A percentile compares a stretch with the other conserved stretches of the same genome.
Conservation (phyloP, 352 stramenopile species). For the Globisporangium radiosum region DNA sequence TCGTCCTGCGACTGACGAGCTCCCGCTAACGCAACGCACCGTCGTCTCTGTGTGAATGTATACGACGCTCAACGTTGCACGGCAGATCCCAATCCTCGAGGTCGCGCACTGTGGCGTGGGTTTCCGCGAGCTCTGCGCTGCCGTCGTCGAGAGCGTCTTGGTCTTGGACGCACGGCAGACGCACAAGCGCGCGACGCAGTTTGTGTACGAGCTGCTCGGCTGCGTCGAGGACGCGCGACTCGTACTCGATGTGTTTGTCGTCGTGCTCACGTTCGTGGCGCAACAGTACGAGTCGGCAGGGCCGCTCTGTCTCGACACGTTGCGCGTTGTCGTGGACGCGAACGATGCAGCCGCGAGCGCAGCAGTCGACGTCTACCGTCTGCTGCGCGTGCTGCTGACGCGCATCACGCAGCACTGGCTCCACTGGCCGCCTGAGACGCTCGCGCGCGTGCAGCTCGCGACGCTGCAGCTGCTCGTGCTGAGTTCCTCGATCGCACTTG, state of each 20-base stretch:
- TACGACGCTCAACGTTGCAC: neutral
- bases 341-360: constrained; percentile 6
- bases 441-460: constrained; percentile 31
- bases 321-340: constrained; percentile 8
- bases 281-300: constrained; percentile 13
- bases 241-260: constrained; percentile 46
- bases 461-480: constrained; percentile 42
- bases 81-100: constrained; percentile 44
- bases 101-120: constrained; percentile 36
- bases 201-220: constrained; percentile 35
- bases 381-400: constrained; percentile 31
- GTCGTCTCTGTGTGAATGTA: neutral
- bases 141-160: constrained; percentile 30
- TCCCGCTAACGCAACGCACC: too few species aligned
- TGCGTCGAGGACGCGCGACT: constrained; percentile 38
- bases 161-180: constrained; percentile 8
- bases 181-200: constrained; percentile 14
- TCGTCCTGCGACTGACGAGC: too few species aligned
- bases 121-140: constrained; percentile 25
- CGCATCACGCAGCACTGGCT: constrained; percentile 43
- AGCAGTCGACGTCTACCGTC: constrained; percentile 32
- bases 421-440: constrained; percentile 36
- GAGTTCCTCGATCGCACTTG: constrained; percentile 21
- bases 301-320: constrained; percentile 20
- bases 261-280: constrained; percentile 40